These are phyloP conservation scores for Cystobasidiaceae sp. DNA, from an alignment of 1,284 basidiomycete species.

Conservation along the genomic window DNA sequence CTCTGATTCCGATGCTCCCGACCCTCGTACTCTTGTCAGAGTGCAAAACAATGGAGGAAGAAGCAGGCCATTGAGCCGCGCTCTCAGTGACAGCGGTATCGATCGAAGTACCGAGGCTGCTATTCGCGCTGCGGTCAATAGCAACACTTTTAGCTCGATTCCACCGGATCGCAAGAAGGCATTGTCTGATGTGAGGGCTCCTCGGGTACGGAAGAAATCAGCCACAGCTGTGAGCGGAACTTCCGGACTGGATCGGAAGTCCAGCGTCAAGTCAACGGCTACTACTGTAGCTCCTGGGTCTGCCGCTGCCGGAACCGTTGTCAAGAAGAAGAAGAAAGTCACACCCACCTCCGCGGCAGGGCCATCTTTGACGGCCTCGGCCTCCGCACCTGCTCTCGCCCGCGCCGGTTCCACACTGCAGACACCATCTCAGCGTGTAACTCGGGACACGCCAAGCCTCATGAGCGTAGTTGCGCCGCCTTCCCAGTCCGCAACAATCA, in stretches of 20 bases:
- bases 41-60: slow-evolving; percentile 38
- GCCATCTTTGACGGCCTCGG: too few relatives aligned
- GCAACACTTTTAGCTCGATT: slow-evolving; percentile 11
- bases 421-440: slow-evolving; percentile 29
- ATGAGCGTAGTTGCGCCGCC: slow-evolving; percentile 19
- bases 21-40: slow-evolving; percentile 31
- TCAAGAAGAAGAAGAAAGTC: slow-evolving; percentile 29
- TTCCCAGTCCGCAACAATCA: slow-evolving; percentile 8
- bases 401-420: not conserved
- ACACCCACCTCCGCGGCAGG: not conserved
- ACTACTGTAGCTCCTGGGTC: slow-evolving; percentile 26
- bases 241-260: not conserved
- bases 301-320: too few relatives aligned
- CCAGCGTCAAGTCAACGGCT: not conserved
- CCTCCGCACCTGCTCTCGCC: not conserved
- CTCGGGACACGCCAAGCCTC: not conserved
- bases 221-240: not conserved
- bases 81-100: slow-evolving; percentile 6
- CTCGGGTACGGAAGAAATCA: slow-evolving; percentile 2
- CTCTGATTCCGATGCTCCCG: slow-evolving; percentile 35
- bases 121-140: slow-evolving; percentile 19
- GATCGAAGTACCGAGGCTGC: slow-evolving; percentile 13
- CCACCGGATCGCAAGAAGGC: slow-evolving; percentile 15
- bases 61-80: not conserved
- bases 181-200: slow-evolving; percentile 15